These are phyloP conservation scores for Daldinia sp. DNA, from an alignment of 2,329 filamentous ascomycete species.

Conservation along the genomic window DNA sequence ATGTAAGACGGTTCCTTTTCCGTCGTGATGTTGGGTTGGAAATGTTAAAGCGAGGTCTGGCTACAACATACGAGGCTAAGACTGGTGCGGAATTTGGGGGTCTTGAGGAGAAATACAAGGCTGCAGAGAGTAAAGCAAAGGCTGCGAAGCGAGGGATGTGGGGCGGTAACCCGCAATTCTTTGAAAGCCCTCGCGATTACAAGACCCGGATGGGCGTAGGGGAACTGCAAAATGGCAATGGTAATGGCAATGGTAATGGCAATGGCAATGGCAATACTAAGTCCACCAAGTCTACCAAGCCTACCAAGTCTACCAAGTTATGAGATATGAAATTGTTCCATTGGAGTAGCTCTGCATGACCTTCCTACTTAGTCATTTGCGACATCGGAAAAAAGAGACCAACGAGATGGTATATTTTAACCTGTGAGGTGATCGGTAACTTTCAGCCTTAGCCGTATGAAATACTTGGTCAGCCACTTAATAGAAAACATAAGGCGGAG, in stretches of 20 bases:
- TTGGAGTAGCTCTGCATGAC: neutral
- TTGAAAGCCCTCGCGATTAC: conserved; percentile 89
- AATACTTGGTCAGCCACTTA: conserved; percentile 10
- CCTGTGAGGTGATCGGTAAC: conserved; percentile 4
- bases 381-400: neutral
- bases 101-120: conserved; percentile 71
- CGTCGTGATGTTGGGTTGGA: conserved; percentile 86
- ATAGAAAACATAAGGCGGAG: conserved; percentile 30
- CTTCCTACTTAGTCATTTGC: neutral
- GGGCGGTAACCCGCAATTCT: conserved; percentile 70
- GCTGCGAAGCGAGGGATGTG: conserved; percentile 78
- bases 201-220: conserved; percentile 69
- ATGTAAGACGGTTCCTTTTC: conserved; percentile 75
- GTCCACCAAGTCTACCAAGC: too few relatives aligned
- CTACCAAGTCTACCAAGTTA: conserved; percentile 30
- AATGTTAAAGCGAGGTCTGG: conserved; percentile 87
- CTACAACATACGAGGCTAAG: conserved; percentile 95
- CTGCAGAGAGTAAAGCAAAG: conserved; percentile 75
- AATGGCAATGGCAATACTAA: too few relatives aligned
- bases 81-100: conserved; percentile 89
- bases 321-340: conserved; percentile 21
- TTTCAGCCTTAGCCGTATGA: neutral
- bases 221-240: conserved; percentile 41
- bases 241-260: conserved; percentile 7
- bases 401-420: neutral